Conservation (phyloP, 192 early-diverging fungal genomes). For the Phlyctochytrium arcticum region DNA sequence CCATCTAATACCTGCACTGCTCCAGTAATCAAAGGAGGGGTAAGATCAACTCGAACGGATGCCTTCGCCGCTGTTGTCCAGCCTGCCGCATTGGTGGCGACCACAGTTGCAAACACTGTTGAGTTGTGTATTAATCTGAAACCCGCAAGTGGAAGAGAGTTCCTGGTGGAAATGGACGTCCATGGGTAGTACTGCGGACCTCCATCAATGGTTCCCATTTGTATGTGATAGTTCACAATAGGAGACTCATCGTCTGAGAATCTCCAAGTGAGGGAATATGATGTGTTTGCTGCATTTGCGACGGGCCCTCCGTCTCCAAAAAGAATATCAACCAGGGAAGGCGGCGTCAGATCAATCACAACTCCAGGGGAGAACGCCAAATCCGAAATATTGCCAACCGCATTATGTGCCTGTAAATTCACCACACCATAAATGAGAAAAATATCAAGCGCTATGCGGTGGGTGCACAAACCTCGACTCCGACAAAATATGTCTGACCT, state of each 20-base stretch:
- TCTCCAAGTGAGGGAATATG: background rate
- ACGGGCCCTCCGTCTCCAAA: background rate
- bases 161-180: background rate
- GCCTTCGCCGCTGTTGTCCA: background rate
- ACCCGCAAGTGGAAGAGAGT: background rate
- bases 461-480: background rate
- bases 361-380: background rate
- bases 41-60: background rate
- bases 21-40: background rate
- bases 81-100: background rate
- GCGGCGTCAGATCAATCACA: background rate
- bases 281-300: background rate
- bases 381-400: background rate
- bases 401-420: background rate
- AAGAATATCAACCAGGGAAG: background rate
- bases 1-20: background rate
- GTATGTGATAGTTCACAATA: background rate
- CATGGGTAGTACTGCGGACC: background rate
- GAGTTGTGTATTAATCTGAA: background rate
- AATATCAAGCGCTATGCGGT: background rate
- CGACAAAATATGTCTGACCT: background rate
- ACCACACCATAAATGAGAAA: background rate
- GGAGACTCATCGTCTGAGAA: background rate
- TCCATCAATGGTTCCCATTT: slow-evolving; percentile 6
- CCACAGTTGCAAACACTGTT: background rate